Evolutionary conservation across 2,329 filamentous ascomycete species (phyloP), one percentile per base, ranked within the genome.

Genomic region (Mycocentrospora acerina): DNA sequence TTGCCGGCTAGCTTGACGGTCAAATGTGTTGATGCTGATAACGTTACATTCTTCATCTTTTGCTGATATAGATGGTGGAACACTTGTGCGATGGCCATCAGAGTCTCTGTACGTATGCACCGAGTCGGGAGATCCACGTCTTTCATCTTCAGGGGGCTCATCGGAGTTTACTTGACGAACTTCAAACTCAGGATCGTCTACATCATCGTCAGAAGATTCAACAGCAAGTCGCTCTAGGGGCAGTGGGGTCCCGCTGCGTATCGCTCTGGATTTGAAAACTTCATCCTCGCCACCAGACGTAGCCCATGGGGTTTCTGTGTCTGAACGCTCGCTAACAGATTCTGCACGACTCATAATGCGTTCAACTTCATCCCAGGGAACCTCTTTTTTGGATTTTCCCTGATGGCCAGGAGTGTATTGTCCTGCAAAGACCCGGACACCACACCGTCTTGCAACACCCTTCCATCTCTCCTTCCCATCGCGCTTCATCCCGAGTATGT

Each of bases 401-500:
- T 24, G 14, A 12, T 29, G 7, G 3, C 25, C 22, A n/a, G 26
- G 31, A n/a, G 45, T 47, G 8, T 33, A 37, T 27, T 45, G 46
- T 8, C 55, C 47, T 8, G 41, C 40, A 30, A 71, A 69, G 3
- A 85, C 75, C 11, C 71, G 57, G 4, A 85, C 51, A 7, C 69
- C 67, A 49, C 74, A 78, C 43, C 79, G 72, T 42, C 77, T 71
- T 1, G 80, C 70, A 6, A 74, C 65, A 3, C 61, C 65, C 10
- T 69, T 60, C 78, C 82, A 83, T 38, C 76, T 78, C 3, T 73
- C 59, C 14, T 64, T 61, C 6, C 67, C 64, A 40, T 76, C 64
- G 3, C 53, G 54, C 26, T 72, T 67, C 64, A 85, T 64, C 5
- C 72, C 70, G 4, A 85, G 60, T 2, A 81, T 66, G 9, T 77